Evolutionary conservation across 2,329 filamentous ascomycete genomes (phyloP), one percentile per base, ranked within the genome.

Genomic region (Teratosphaeriaceae sp.): DNA sequence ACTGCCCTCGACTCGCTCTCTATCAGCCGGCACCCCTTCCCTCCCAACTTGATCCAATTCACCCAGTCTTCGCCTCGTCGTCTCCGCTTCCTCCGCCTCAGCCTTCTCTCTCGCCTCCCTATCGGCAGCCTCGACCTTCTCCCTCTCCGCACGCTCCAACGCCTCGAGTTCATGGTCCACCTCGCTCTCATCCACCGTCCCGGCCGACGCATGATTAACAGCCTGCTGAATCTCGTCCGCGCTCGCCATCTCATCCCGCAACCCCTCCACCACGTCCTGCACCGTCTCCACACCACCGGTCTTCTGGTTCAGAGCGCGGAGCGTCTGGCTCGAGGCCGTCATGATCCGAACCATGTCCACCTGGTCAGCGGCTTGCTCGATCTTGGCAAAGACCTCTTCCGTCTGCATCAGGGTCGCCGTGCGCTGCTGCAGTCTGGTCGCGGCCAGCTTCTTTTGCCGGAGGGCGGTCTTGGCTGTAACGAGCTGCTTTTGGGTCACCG

Each of bases 131-230:
- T 94, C 88, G 8, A 60, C 63, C 62, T 84, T 61, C 47, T 57
- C 58, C 41, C 49, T 56, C 47, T 62, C 60, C 2, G 52, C 63
- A 24, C 61, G 69, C 65, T 89, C 81, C 68, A 98, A 69, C 3
- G 74, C 81, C 52, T 85, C 84, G 36, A 97, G 74, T 68, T 96
- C 90, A 47, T 90, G 85, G 53, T 96, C 88, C 43, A 97, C 79
- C 62, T 94, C 89, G 16, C 60, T 74, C 58, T 95, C 89, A 61
- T 95, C 87, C 23, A 94, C 71, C 42, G 53, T 64, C 12, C 66
- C 56, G 1, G 50, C 57, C 4, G 56, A 56, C 3, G 58, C 55
- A 51, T 92, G 87, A 40, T 81, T 80, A 49, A 97, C 75, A 30
- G 90, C 82, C 43, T 75, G 78, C 21, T 80, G 79, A 18, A 97